Conservation (phyloP, 2,329 filamentous ascomycete genomes). For the Dendrostoma leiphaemia region DNA sequence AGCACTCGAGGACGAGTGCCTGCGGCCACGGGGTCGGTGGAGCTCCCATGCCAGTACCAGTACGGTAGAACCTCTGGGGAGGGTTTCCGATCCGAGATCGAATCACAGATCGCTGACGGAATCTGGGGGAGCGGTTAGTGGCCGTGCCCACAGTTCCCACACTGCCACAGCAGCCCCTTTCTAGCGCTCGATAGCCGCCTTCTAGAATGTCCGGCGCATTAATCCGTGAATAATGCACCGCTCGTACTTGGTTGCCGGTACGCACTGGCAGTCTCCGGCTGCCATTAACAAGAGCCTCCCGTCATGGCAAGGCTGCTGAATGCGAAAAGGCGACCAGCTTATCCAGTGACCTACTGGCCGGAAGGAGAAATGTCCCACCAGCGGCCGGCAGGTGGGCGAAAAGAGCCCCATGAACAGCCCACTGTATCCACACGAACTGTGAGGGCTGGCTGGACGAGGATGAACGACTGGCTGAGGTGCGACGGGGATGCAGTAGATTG, state of each 20-base stretch:
- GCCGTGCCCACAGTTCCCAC: constrained; percentile 5
- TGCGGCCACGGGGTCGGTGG: neutral
- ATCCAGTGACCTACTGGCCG: neutral
- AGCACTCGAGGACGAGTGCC: neutral
- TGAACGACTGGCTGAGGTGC: constrained; percentile 25
- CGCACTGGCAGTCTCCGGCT: neutral
- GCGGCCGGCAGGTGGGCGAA: constrained; percentile 1
- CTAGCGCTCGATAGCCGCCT: constrained; percentile 12
- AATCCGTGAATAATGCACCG: too few relatives aligned
- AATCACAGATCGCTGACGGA: constrained; percentile 26
- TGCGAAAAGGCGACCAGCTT: neutral
- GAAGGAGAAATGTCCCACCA: neutral
- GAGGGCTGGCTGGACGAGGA: neutral
- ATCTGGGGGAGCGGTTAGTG: constrained; percentile 14
- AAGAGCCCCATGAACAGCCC: constrained; percentile 4
- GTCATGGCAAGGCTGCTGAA: neutral
- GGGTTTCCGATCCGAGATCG: constrained; percentile 25
- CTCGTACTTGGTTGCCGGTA: neutral
- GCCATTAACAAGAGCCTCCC: neutral
- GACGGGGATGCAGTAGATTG: constrained; percentile 27
- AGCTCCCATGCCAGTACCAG: too few relatives aligned
- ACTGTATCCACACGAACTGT: constrained; percentile 2
- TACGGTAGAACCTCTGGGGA: neutral
- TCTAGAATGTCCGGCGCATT: constrained; percentile 15
- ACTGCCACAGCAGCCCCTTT: neutral